Evolutionary conservation across 352 stramenopile species (phyloP).

Genomic region (Pythium brachiatum): DNA sequence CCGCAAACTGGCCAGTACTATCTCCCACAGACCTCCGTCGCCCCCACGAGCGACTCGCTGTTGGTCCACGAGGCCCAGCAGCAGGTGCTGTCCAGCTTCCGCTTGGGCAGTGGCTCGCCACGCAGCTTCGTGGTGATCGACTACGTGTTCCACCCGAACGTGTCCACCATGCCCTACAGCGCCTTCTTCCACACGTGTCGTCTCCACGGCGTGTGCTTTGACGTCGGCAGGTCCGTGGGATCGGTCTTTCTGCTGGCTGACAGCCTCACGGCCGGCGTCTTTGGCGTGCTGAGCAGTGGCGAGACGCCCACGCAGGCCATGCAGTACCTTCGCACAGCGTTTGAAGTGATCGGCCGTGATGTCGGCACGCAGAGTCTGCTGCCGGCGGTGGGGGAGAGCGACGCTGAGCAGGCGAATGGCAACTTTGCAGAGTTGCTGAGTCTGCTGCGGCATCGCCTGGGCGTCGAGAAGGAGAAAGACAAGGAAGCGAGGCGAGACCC

Average conservation of each 20-base stretch:
- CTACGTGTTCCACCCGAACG: constrained; percentile 77
- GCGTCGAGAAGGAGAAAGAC: constrained; percentile 27
- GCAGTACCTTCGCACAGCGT: constrained; percentile 57
- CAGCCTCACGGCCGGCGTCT: constrained; percentile 77
- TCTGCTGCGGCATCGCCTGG: constrained; percentile 42
- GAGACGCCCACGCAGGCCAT: constrained; percentile 48
- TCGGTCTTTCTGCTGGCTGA: constrained; percentile 73
- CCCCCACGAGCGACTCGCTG: background rate
- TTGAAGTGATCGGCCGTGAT: constrained; percentile 74
- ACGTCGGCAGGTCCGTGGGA: constrained; percentile 64
- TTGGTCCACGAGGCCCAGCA: constrained; percentile 32
- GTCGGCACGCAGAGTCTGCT: constrained; percentile 39
- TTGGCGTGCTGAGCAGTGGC: constrained; percentile 65
- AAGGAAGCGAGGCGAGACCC: constrained; percentile 8
- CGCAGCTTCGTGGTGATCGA: constrained; percentile 70
- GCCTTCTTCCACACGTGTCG: constrained; percentile 88
- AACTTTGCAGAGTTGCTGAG: constrained; percentile 68
- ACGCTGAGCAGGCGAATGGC: constrained; percentile 10
- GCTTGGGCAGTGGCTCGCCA: constrained; percentile 21
- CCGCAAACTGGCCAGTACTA: constrained; percentile 34
- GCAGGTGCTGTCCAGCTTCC: constrained; percentile 4
- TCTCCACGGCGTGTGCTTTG: constrained; percentile 86
- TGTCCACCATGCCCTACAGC: constrained; percentile 73
- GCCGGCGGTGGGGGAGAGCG: constrained; percentile 18
- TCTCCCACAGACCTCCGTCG: constrained; percentile 19